phyloP scores from a whole-genome alignment of 2,329 filamentous ascomycete species.

The Pseudogymnoascus sp. region DNA sequence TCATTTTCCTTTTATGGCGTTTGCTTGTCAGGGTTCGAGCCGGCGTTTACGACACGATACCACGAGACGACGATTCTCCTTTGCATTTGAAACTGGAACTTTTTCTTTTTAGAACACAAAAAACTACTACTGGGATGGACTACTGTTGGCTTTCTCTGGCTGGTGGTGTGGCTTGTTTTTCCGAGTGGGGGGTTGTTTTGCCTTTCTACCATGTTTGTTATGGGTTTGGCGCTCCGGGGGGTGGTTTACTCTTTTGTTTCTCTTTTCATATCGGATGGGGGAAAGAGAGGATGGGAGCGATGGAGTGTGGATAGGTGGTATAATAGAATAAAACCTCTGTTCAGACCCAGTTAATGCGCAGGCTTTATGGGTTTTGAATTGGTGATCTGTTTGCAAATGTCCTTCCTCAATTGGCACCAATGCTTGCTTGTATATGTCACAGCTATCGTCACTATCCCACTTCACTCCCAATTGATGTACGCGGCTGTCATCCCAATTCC shows the following conservation, averaged over 20 bases:
- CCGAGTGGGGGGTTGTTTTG: not conserved
- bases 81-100: slow-evolving; percentile 1
- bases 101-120: not conserved
- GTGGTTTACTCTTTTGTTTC: not conserved
- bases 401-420: not conserved
- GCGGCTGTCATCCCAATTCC: not conserved
- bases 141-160: slow-evolving; percentile 2
- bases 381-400: not conserved
- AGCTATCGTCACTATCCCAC: not conserved
- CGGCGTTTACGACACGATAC: not conserved
- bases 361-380: not conserved
- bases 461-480: not conserved
- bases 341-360: not conserved
- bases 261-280: not conserved
- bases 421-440: not conserved
- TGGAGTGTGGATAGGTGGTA: not conserved
- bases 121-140: not conserved
- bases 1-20: slow-evolving; percentile 1
- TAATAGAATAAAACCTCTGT: slow-evolving; percentile 4
- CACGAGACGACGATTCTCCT: slow-evolving; percentile 2
- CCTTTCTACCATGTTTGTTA: not conserved
- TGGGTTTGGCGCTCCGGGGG: not conserved
- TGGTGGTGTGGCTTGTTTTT: not conserved
- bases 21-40: not conserved
- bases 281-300: not conserved